Conservation (phyloP, 2,329 filamentous ascomycete genomes). For the Penicillium vulpinum region DNA sequence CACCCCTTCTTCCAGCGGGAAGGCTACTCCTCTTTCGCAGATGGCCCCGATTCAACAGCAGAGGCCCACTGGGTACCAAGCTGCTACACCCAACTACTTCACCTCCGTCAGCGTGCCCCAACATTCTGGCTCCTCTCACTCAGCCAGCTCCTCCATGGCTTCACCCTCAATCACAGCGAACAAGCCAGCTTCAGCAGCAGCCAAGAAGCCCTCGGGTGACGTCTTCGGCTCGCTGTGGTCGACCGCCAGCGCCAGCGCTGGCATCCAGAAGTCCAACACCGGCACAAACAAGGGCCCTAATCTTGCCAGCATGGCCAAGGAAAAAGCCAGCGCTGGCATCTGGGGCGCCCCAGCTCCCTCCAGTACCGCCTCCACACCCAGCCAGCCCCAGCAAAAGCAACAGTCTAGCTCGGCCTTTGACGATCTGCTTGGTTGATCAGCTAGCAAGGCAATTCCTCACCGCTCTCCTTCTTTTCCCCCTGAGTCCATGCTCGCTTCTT, state of each 20-base stretch:
- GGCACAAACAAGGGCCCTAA: constrained; percentile 68
- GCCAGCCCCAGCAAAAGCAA: constrained; percentile 34
- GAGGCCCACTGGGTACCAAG: constrained; percentile 68
- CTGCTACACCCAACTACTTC: constrained; percentile 89
- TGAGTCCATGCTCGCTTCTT: background rate
- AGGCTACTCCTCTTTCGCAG: constrained; percentile 55
- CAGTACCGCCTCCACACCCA: constrained; percentile 52
- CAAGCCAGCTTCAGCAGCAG: constrained; percentile 49
- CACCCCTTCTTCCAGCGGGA: constrained; percentile 56
- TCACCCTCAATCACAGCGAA: constrained; percentile 43
- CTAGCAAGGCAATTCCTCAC: background rate
- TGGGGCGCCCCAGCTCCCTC: constrained; percentile 74
- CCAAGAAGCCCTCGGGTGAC: constrained; percentile 62
- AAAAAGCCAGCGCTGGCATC: constrained; percentile 91
- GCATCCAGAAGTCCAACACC: constrained; percentile 71
- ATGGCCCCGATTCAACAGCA: constrained; percentile 41
- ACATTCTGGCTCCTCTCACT: constrained; percentile 34
- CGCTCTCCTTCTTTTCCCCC: background rate
- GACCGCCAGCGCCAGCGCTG: constrained; percentile 65
- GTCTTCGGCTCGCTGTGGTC: constrained; percentile 87
- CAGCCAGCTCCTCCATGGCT: constrained; percentile 36
- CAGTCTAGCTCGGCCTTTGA: constrained; percentile 39
- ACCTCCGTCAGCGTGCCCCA: constrained; percentile 64
- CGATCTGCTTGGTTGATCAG: constrained; percentile 41
- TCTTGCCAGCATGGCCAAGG: constrained; percentile 93